phyloP scores from a whole-genome alignment of 495 filamentous ascomycete species.

The Daldinia caldariorum region DNA sequence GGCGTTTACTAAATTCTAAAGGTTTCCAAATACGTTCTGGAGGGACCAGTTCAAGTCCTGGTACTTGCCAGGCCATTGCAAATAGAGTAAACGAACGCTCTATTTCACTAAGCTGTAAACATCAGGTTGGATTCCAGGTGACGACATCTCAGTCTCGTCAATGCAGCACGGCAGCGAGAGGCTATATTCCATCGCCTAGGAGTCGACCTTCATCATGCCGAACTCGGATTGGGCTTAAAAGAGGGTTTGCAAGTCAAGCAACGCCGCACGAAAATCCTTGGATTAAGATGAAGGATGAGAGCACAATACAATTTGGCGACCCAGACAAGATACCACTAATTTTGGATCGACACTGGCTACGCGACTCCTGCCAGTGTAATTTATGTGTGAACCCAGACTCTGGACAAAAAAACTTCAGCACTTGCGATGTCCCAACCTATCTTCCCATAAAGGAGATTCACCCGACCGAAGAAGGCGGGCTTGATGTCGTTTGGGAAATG shows the following conservation, averaged over 20 bases:
- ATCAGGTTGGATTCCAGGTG: background rate
- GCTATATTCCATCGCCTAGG: background rate
- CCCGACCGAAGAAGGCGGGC: slow-evolving; percentile 48
- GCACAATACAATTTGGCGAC: background rate
- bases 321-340: background rate
- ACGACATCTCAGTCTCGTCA: background rate
- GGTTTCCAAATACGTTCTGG: slow-evolving; percentile 7
- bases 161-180: background rate
- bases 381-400: slow-evolving; percentile 79
- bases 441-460: slow-evolving; percentile 55
- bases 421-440: slow-evolving; percentile 70
- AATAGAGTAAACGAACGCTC: background rate
- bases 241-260: background rate
- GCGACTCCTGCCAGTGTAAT: slow-evolving; percentile 79
- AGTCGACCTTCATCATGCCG: background rate
- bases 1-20: slow-evolving; percentile 8
- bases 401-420: slow-evolving; percentile 83
- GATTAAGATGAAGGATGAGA: background rate
- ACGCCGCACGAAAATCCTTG: too few species aligned
- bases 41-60: background rate
- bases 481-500: slow-evolving; percentile 67
- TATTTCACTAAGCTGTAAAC: background rate
- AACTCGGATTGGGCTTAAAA: slow-evolving; percentile 2
- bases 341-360: slow-evolving; percentile 63
- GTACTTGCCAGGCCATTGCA: slow-evolving; percentile 8